Conservation (phyloP, 2,329 filamentous ascomycete genomes). For the Graphiopsis chlorocephala region DNA sequence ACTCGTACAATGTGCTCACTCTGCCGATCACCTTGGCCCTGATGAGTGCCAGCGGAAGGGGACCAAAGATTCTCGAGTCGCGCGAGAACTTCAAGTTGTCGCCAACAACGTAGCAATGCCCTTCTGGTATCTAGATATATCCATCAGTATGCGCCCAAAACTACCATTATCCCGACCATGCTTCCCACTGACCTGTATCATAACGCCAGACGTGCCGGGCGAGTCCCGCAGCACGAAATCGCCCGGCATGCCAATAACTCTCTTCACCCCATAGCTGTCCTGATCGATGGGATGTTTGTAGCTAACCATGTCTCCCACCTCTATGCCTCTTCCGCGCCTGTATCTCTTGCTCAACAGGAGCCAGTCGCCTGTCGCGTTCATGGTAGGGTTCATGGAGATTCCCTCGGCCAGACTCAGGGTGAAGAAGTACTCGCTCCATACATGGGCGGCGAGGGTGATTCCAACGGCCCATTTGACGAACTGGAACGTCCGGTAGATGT, state of each 20-base stretch:
- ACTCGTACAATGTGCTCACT: neutral
- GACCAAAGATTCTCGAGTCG: conserved; percentile 84
- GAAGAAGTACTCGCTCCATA: conserved; percentile 55
- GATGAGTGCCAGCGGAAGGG: conserved; percentile 79
- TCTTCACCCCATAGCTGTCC: conserved; percentile 63
- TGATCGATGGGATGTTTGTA: conserved; percentile 70
- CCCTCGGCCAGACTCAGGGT: conserved; percentile 61
- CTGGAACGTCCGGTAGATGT: neutral
- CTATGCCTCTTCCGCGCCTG: conserved; percentile 63
- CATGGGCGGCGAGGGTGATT: conserved; percentile 29
- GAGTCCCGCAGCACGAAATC: conserved; percentile 70
- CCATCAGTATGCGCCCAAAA: conserved; percentile 12
- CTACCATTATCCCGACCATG: neutral
- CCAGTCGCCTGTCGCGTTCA: conserved; percentile 65
- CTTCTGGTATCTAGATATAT: conserved; percentile 70
- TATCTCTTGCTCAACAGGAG: conserved; percentile 67
- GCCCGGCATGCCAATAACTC: conserved; percentile 59
- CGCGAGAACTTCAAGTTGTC: conserved; percentile 82
- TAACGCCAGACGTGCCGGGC: conserved; percentile 45
- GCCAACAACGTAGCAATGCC: conserved; percentile 87
- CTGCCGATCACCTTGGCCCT: conserved; percentile 71
- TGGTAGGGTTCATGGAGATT: conserved; percentile 86
- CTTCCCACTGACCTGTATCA: conserved; percentile 60
- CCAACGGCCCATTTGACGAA: conserved; percentile 7
- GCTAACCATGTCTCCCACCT: conserved; percentile 80